Percentiles rank a stretch among this genome's conserved stretches.
Conservation (phyloP, 2,329 filamentous ascomycete genomes). For the Helotiales sp. region DNA sequence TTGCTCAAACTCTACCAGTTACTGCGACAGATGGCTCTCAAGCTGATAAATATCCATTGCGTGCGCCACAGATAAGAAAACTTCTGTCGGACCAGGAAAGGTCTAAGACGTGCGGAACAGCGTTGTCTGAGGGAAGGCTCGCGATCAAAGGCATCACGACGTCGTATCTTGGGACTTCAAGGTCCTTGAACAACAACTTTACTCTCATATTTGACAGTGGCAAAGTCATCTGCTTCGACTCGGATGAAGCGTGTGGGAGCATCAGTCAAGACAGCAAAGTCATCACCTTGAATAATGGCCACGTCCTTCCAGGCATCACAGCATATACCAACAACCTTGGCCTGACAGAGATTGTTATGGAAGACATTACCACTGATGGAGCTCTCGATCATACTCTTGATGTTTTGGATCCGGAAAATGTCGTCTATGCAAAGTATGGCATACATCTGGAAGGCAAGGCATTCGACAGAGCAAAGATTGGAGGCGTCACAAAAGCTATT, state of each 20-base stretch:
- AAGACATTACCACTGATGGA: slow-evolving; percentile 49
- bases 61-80: not conserved
- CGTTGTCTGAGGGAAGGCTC: slow-evolving; percentile 24
- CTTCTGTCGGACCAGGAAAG: slow-evolving; percentile 19
- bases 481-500: slow-evolving; percentile 45
- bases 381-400: slow-evolving; percentile 28
- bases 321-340: slow-evolving; percentile 49
- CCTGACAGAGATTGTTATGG: slow-evolving; percentile 48
- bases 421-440: slow-evolving; percentile 43
- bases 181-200: slow-evolving; percentile 23
- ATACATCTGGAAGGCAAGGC: slow-evolving; percentile 41
- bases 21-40: not conserved
- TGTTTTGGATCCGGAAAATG: slow-evolving; percentile 32
- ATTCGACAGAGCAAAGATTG: slow-evolving; percentile 43
- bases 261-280: slow-evolving; percentile 24
- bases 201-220: slow-evolving; percentile 43
- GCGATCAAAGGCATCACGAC: slow-evolving; percentile 40
- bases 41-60: not conserved
- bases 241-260: slow-evolving; percentile 34
- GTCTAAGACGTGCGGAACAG: slow-evolving; percentile 4
- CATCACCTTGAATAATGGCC: slow-evolving; percentile 45
- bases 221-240: slow-evolving; percentile 41
- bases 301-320: slow-evolving; percentile 49
- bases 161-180: slow-evolving; percentile 35
- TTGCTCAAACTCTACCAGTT: slow-evolving; percentile 30